These are phyloP conservation scores for Hordeum pubiflorum DNA, from an alignment of 202 grass and related monocot species.

Conservation along the genomic window DNA sequence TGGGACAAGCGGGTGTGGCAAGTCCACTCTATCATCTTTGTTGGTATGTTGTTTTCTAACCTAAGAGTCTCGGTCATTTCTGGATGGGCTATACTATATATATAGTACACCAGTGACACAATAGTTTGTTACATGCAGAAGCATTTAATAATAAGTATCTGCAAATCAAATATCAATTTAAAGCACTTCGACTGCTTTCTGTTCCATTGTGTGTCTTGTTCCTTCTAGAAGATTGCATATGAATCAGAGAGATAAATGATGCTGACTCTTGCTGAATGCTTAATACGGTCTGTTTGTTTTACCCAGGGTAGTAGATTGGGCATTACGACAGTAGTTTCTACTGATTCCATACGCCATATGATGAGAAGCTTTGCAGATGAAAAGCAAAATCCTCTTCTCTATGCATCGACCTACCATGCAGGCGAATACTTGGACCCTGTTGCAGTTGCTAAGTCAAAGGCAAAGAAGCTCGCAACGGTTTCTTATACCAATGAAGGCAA, in stretches of 20 bases:
- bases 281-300: constrained; percentile 13
- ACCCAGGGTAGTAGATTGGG: constrained; percentile 79
- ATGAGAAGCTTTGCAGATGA: constrained; percentile 89
- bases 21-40: constrained; percentile 91
- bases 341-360: constrained; percentile 96
- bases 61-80: neutral
- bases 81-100: neutral
- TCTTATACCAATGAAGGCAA: constrained; percentile 34
- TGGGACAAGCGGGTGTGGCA: constrained; percentile 91
- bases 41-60: constrained; percentile 51
- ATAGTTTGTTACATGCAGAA: neutral
- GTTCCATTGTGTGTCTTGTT: neutral
- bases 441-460: constrained; percentile 73
- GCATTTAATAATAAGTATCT: neutral
- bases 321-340: constrained; percentile 86
- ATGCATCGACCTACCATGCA: constrained; percentile 94
- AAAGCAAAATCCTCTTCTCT: constrained; percentile 84
- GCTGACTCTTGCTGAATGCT: neutral
- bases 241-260: neutral
- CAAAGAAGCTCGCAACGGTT: constrained; percentile 54
- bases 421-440: constrained; percentile 75
- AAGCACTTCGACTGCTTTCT: neutral
- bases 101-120: neutral
- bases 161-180: neutral
- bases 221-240: neutral